These are phyloP conservation scores for Fagopyrum tataricum DNA, from an alignment of 148 eudicot species.

Conservation along the genomic window DNA sequence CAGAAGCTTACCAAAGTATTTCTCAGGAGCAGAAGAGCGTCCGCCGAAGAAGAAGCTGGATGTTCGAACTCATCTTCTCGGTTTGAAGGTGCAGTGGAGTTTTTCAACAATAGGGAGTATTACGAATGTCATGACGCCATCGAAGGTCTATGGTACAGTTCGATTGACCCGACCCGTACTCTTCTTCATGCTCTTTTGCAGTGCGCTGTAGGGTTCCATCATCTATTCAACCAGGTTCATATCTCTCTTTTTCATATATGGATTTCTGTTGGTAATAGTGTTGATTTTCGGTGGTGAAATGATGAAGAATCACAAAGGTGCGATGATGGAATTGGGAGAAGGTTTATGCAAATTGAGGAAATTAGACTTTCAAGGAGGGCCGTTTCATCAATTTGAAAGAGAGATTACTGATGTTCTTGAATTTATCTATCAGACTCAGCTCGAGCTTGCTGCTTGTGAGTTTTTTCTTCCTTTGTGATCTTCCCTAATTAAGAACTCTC, in stretches of 20 bases:
- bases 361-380: slow-evolving; percentile 52
- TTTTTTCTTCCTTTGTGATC: slow-evolving; percentile 6
- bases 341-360: slow-evolving; percentile 70
- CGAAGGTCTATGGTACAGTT: slow-evolving; percentile 60
- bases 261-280: not conserved
- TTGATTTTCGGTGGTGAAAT: not conserved
- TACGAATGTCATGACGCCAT: slow-evolving; percentile 75
- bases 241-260: not conserved
- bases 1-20: not conserved
- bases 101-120: slow-evolving; percentile 63
- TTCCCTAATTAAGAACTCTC: too few relatives aligned
- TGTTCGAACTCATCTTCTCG: not conserved
- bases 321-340: slow-evolving; percentile 91
- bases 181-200: slow-evolving; percentile 70
- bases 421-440: slow-evolving; percentile 79
- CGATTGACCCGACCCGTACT: slow-evolving; percentile 56
- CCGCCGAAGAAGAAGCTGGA: slow-evolving; percentile 17
- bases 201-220: slow-evolving; percentile 81
- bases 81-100: slow-evolving; percentile 55
- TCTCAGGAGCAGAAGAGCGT: slow-evolving; percentile 3
- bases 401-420: slow-evolving; percentile 74
- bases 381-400: slow-evolving; percentile 60
- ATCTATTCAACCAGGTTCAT: slow-evolving; percentile 70
- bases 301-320: slow-evolving; percentile 73
- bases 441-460: slow-evolving; percentile 89